A percentile compares a stretch with the other conserved stretches of the same genome.
Conservation (phyloP, 495 filamentous ascomycete species). For the Lindgomyces ingoldianus region DNA sequence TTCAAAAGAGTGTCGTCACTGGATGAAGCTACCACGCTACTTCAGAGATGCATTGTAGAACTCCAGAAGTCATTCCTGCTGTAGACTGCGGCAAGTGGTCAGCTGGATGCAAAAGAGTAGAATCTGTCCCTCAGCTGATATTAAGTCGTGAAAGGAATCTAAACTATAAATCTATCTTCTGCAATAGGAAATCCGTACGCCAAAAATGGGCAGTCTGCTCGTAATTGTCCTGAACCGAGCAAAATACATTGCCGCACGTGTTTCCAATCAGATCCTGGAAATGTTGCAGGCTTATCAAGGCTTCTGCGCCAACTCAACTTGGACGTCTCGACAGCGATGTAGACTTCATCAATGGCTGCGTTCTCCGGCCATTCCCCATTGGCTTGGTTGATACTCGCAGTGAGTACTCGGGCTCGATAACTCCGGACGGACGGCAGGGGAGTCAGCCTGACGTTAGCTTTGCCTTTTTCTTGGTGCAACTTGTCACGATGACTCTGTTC, state of each 20-base stretch:
- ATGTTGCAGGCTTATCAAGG: background rate
- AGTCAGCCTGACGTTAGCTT: background rate
- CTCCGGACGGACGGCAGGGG: background rate
- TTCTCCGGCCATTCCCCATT: background rate
- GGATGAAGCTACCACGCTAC: too few species aligned
- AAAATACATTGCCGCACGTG: constrained; percentile 19
- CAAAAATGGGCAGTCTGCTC: background rate
- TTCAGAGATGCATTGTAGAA: too few species aligned
- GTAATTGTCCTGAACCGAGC: constrained; percentile 8
- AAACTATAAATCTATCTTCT: too few species aligned
- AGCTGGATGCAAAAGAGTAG: too few species aligned
- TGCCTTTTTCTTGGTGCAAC: background rate
- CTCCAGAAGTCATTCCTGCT: too few species aligned
- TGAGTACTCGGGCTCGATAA: background rate
- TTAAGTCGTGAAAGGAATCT: too few species aligned
- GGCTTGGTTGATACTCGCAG: background rate
- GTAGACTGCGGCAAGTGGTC: too few species aligned
- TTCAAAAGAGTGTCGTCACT: too few species aligned
- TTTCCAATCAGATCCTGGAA: constrained; percentile 25
- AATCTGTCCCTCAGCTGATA: too few species aligned
- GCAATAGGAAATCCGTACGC: background rate
- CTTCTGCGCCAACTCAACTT: background rate
- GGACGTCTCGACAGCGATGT: background rate
- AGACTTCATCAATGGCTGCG: background rate
- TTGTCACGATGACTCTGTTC: background rate